Evolutionary conservation across 2,329 filamentous ascomycete species (phyloP), one percentile per base, ranked within the genome.

Genomic region (Tolypocladium cylindrosporum): DNA sequence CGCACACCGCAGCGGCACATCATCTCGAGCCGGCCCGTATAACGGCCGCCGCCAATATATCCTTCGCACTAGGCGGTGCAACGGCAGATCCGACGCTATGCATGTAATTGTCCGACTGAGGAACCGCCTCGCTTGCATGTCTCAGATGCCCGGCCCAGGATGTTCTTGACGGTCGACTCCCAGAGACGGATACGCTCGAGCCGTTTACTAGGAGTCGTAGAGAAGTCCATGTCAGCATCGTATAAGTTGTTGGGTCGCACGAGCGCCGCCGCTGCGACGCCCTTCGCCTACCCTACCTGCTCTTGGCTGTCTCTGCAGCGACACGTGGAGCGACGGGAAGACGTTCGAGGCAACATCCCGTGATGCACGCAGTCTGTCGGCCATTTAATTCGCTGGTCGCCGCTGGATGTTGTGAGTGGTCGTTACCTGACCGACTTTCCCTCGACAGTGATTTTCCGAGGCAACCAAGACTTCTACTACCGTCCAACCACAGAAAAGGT

Each of bases 101-200:
- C 50, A 45, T 13, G 51, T 41, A 57, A 57, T 50, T 54, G 51
- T 54, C 56, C 56, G 56, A 50, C 45, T 45, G 41, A 50, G 34
- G 51, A 40, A n/a, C 41, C 48, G 39, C 19, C 41, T 36, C 31
- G 24, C 40, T 42, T 54, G 27, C 42, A 39, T 57, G 56, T 57
- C 56, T 57, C 51, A 55, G 41, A 57, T 48, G 42, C 10, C 4
- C 19, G 2, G 31, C 9, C n/a, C 31, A 13, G 31, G 11, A 50
- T 10, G 8, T n/a, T 10, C 27, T 34, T 50, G 45, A 19, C 45
- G 2, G 11, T 2, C 27, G 19, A 11, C 45, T 34, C 27, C 45
- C 27, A 31, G 14, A 31, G 27, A n/a, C 37, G 37, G 16, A 4
- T 39, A 2, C 14, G 8, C 14, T 34, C 45, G 19, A 5, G 27